These are phyloP conservation scores for Thermothielavioides terrestris DNA, from an alignment of 495 filamentous ascomycete genomes.

Conservation along the genomic window DNA sequence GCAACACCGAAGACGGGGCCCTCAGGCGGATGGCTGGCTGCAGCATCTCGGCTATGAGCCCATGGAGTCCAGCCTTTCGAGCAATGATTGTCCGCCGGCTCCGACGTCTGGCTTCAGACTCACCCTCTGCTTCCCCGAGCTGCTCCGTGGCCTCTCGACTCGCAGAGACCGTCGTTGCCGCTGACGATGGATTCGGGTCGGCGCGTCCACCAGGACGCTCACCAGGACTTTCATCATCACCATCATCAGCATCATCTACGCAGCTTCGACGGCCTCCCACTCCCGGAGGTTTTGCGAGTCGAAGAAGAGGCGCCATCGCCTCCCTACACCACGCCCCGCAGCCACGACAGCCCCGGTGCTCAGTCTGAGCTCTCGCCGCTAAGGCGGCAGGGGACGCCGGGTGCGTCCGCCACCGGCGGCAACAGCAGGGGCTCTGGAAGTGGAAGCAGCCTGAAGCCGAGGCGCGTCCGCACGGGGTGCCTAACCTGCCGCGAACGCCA, in stretches of 20 bases:
- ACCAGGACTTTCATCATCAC: not conserved
- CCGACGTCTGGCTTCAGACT: too few relatives aligned
- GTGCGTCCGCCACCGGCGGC: not conserved
- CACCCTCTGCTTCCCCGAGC: too few relatives aligned
- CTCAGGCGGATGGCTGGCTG: not conserved
- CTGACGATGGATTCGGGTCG: not conserved
- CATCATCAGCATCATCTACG: not conserved
- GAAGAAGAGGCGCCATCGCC: slow-evolving; percentile 26
- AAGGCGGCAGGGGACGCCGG: slow-evolving; percentile 18
- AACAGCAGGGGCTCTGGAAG: not conserved
- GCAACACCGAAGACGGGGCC: not conserved
- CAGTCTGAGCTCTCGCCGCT: slow-evolving; percentile 18
- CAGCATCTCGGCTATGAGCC: not conserved
- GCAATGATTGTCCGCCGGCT: too few relatives aligned
- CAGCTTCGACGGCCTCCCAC: not conserved
- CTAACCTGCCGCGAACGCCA: slow-evolving; percentile 67
- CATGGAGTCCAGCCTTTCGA: too few relatives aligned
- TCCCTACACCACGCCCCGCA: slow-evolving; percentile 24
- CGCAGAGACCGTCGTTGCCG: too few relatives aligned
- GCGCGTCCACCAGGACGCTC: not conserved
- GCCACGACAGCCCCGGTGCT: slow-evolving; percentile 18
- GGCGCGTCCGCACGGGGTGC: slow-evolving; percentile 66
- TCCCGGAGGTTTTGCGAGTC: not conserved
- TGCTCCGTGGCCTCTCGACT: too few relatives aligned
- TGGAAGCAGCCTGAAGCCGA: slow-evolving; percentile 41